These are phyloP conservation scores for Blastobotrys chiropterorum DNA, from an alignment of 805 yeast genomes.

Conservation along the genomic window DNA sequence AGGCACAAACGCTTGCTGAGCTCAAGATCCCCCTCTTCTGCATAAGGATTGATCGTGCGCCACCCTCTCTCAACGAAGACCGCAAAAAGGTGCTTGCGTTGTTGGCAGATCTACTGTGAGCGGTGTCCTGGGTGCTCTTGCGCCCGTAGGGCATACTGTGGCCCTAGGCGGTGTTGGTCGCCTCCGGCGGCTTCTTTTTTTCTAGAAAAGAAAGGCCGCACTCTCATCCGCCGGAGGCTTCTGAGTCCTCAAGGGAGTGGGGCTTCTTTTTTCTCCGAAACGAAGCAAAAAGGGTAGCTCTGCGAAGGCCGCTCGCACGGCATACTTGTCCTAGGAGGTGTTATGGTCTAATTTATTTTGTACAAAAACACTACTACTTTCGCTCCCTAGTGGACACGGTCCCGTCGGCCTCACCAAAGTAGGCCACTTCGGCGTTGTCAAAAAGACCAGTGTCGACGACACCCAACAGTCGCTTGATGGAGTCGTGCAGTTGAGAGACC, in stretches of 20 bases:
- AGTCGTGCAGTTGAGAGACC: conserved; percentile 48
- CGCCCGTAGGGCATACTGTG: background rate
- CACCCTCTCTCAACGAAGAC: conserved; percentile 9
- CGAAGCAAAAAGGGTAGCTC: background rate
- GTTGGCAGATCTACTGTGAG: conserved; percentile 10
- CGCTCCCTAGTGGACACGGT: conserved; percentile 26
- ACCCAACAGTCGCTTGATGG: conserved; percentile 75
- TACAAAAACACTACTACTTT: background rate
- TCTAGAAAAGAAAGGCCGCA: background rate
- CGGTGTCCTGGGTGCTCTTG: background rate
- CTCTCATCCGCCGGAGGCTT: too few species aligned
- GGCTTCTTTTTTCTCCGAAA: background rate
- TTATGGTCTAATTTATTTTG: background rate
- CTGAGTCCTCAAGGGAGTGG: too few species aligned
- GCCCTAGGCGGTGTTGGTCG: too few species aligned
- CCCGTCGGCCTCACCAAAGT: conserved; percentile 86
- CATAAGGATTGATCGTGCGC: conserved; percentile 1
- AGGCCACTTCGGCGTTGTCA: conserved; percentile 65
- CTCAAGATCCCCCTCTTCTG: conserved; percentile 20
- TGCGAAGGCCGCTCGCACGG: background rate
- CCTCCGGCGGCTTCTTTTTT: background rate
- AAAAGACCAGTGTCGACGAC: conserved; percentile 96
- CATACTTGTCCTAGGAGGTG: background rate
- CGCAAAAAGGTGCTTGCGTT: conserved; percentile 15
- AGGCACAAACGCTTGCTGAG: conserved; percentile 7